A percentile compares a stretch with the other conserved stretches of the same genome.
Evolutionary conservation across 2,329 filamentous ascomycete genomes (phyloP).

Genomic region (Penicillium rolfsii): DNA sequence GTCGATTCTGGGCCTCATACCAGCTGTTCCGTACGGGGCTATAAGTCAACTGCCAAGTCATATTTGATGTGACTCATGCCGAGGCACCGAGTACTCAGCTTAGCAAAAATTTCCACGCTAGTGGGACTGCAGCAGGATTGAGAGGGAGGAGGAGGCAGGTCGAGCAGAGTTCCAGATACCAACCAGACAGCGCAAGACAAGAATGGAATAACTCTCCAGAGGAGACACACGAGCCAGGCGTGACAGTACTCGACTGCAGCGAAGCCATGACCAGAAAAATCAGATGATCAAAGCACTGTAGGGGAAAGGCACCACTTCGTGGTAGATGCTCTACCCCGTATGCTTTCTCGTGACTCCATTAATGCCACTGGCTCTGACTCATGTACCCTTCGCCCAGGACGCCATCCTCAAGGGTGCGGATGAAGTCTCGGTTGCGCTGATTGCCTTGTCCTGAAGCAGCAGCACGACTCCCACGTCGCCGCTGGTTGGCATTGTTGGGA

Average conservation of each 20-base stretch:
- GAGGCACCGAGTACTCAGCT: slow-evolving; percentile 1
- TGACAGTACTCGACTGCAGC: slow-evolving; percentile 14
- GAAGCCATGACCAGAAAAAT: slow-evolving; percentile 5
- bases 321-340: not conserved
- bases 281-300: slow-evolving; percentile 10
- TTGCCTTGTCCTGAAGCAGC: slow-evolving; percentile 51
- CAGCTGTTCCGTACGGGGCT: not conserved
- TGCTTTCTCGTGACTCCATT: slow-evolving; percentile 31
- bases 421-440: slow-evolving; percentile 76
- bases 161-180: slow-evolving; percentile 25
- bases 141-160: slow-evolving; percentile 13
- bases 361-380: slow-evolving; percentile 73
- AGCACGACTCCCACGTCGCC: slow-evolving; percentile 75
- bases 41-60: not conserved
- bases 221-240: slow-evolving; percentile 13
- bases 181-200: slow-evolving; percentile 15
- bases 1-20: not conserved
- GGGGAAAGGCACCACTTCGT: not conserved
- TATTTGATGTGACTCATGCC: slow-evolving; percentile 10
- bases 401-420: slow-evolving; percentile 89
- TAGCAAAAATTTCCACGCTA: slow-evolving; percentile 4
- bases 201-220: slow-evolving; percentile 19
- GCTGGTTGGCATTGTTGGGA: slow-evolving; percentile 62
- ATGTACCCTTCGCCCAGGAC: slow-evolving; percentile 92
- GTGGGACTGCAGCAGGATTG: slow-evolving; percentile 2